Conservation (phyloP, 495 filamentous ascomycete genomes). For the Trichoderma reesei region DNA sequence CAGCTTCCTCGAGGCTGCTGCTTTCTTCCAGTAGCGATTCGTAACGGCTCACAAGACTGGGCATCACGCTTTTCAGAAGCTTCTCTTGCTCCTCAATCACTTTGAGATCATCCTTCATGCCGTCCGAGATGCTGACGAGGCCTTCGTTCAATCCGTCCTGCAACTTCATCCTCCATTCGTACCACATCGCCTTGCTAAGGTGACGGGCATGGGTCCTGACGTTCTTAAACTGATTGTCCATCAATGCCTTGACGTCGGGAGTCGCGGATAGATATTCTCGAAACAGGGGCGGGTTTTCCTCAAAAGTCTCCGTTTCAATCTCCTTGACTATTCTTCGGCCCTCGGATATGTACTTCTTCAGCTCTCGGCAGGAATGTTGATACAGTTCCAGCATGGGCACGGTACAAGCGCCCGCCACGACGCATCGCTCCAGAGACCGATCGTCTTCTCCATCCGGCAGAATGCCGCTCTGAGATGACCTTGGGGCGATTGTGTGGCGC, state of each 20-base stretch:
- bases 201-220: conserved; percentile 85
- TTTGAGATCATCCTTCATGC: conserved; percentile 66
- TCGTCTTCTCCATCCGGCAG: conserved; percentile 38
- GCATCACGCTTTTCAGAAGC: conserved; percentile 54
- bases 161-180: conserved; percentile 91
- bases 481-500: conserved; percentile 67
- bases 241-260: conserved; percentile 68
- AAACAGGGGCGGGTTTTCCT: conserved; percentile 84
- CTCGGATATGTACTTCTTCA: conserved; percentile 91
- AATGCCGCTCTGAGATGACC: conserved; percentile 29
- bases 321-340: conserved; percentile 77
- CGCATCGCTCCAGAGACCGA: conserved; percentile 57
- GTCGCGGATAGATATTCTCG: conserved; percentile 82
- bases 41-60: conserved; percentile 48
- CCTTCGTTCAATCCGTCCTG: conserved; percentile 74
- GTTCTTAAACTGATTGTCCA: conserved; percentile 96
- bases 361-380: conserved; percentile 87
- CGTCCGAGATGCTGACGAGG: conserved; percentile 60
- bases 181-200: conserved; percentile 91
- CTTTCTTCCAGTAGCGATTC: conserved; percentile 52
- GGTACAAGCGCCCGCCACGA: conserved; percentile 84
- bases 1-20: conserved; percentile 54
- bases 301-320: conserved; percentile 77
- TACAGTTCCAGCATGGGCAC: conserved; percentile 89
- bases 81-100: conserved; percentile 57